phyloP scores from a whole-genome alignment of 257 asterid species.

The Gentiana dahurica region DNA sequence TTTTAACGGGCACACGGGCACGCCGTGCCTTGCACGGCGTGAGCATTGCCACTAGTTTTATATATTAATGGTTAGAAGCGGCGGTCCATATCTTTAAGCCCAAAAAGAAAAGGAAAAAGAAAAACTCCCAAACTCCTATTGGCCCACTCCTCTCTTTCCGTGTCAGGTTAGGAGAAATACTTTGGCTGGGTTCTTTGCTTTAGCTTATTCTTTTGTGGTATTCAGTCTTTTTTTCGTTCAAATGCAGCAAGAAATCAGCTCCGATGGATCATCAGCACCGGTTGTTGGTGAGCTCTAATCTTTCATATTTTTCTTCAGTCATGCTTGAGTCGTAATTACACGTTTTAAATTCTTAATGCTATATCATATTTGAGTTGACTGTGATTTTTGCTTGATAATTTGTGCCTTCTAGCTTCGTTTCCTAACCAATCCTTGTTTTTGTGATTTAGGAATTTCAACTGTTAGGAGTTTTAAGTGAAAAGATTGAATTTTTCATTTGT shows the following conservation, averaged over 20 bases:
- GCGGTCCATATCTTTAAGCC: background rate
- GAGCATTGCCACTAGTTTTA: no score
- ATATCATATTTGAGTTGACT: background rate
- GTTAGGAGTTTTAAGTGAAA: background rate
- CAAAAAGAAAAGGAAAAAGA: background rate
- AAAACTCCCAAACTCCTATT: background rate
- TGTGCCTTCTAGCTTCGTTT: background rate
- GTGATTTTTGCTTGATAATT: background rate
- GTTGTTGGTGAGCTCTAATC: conserved; percentile 49
- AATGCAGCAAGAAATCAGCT: conserved; percentile 40
- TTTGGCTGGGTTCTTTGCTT: background rate
- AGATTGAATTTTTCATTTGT: background rate
- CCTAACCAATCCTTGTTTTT: background rate
- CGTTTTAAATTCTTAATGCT: background rate
- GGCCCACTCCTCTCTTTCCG: background rate
- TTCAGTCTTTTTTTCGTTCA: background rate
- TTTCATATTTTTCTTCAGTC: background rate
- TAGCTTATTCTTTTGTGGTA: background rate
- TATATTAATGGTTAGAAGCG: no score
- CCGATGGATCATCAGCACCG: conserved; percentile 45
- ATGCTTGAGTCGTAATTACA: background rate
- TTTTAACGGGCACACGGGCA: no score
- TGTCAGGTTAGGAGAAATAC: background rate
- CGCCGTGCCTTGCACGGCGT: no score
- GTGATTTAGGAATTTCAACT: background rate